These are phyloP conservation scores for Heritiera fomes DNA, from an alignment of 345 rosid genomes.

Conservation along the genomic window DNA sequence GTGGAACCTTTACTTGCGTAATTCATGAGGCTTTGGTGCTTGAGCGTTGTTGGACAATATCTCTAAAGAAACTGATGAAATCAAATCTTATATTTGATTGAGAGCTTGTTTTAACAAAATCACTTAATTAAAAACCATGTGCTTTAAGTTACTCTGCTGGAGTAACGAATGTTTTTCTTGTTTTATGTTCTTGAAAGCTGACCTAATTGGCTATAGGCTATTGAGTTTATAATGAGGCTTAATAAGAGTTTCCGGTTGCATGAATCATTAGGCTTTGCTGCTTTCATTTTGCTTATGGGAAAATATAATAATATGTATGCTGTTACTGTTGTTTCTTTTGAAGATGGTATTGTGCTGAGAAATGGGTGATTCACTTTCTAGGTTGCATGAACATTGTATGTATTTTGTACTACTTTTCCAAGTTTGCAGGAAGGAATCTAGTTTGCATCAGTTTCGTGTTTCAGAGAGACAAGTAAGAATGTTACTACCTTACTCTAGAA, in stretches of 20 bases:
- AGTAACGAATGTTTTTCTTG: neutral
- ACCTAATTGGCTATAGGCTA: neutral
- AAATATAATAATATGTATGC: neutral
- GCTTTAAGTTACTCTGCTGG: neutral
- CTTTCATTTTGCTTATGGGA: neutral
- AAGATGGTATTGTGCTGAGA: neutral
- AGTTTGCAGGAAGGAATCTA: constrained; percentile 62
- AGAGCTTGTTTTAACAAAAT: neutral
- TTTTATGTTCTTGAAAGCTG: neutral
- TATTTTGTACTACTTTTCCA: constrained; percentile 34
- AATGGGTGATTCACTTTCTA: constrained; percentile 19
- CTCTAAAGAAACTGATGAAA: neutral
- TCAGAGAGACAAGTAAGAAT: constrained; percentile 63
- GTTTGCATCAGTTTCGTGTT: constrained; percentile 52
- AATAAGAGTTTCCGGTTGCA: neutral
- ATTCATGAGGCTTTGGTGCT: neutral
- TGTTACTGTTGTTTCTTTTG: neutral
- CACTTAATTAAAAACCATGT: neutral
- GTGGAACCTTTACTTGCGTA: constrained; percentile 7
- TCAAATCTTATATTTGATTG: neutral
- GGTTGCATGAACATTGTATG: constrained; percentile 32
- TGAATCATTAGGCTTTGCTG: neutral
- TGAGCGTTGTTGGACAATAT: neutral
- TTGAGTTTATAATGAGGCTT: neutral
- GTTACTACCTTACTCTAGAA: constrained; percentile 32